A percentile compares a stretch with the other conserved stretches of the same genome.
These are phyloP conservation scores for Penicillium sp. DNA, from an alignment of 2,329 filamentous ascomycete species.

Conservation along the genomic window DNA sequence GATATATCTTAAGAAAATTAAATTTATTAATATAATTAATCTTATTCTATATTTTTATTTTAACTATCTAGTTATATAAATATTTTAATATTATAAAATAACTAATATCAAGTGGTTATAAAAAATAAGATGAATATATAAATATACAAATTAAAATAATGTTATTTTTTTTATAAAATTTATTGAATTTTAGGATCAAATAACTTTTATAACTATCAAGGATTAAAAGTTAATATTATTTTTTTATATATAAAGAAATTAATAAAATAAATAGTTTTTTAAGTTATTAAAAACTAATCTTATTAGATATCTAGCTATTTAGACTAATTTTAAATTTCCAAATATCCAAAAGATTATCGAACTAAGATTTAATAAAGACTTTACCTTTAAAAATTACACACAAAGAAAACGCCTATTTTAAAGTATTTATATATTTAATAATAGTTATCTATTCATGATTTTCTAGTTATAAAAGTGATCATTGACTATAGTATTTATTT, in stretches of 20 bases:
- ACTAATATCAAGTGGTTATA: constrained; percentile 12
- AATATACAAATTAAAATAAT: not conserved
- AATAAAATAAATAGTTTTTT: not conserved
- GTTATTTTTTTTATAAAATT: not conserved
- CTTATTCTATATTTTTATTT: not conserved
- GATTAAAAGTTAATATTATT: not conserved
- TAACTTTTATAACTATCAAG: not conserved
- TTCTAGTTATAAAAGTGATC: constrained; percentile 8
- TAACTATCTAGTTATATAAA: constrained; percentile 2
- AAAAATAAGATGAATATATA: not conserved
- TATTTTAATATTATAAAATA: constrained; percentile 11
- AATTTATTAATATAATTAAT: constrained; percentile 7
- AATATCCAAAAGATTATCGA: constrained; percentile 4
- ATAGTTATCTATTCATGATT: constrained; percentile 12
- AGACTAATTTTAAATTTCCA: constrained; percentile 21
- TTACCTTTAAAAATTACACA: constrained; percentile 17
- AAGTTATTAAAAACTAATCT: not conserved
- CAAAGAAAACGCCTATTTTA: constrained; percentile 9
- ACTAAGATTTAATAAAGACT: constrained; percentile 10
- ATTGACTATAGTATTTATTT: constrained; percentile 3
- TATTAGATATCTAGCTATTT: constrained; percentile 31
- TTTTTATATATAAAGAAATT: not conserved
- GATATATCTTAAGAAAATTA: constrained; percentile 2
- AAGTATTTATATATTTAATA: constrained; percentile 12
- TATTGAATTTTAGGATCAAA: not conserved